Evolutionary conservation across 164 flowering plant species (phyloP).

Genomic region (Annona cherimola): DNA sequence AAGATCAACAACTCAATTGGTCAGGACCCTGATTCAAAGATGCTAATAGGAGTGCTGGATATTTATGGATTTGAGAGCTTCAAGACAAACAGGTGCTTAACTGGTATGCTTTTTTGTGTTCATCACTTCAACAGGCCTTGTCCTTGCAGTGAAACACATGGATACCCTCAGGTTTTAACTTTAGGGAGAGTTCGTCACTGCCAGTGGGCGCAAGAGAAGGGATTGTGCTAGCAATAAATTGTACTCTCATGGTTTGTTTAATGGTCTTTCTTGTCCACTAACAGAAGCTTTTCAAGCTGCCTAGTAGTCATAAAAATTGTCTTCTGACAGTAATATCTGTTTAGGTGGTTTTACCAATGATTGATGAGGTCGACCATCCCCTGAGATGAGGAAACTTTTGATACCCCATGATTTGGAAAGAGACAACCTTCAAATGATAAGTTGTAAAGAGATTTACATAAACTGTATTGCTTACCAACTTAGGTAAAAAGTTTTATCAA

Average conservation of each 20-base stretch:
- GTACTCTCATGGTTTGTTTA: neutral
- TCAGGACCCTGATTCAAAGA: conserved; percentile 85
- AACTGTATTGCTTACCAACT: too few species aligned
- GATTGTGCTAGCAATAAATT: neutral
- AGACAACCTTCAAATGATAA: too few species aligned
- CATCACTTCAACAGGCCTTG: conserved; percentile 26
- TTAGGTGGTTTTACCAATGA: too few species aligned
- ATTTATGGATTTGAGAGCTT: conserved; percentile 99
- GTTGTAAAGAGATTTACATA: too few species aligned
- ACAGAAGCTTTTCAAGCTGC: neutral
- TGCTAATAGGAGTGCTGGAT: conserved; percentile 90
- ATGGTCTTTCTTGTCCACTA: neutral
- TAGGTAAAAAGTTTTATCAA: too few species aligned
- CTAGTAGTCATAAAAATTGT: too few species aligned
- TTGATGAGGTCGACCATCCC: too few species aligned
- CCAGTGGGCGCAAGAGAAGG: neutral
- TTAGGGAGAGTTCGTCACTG: conserved; percentile 1
- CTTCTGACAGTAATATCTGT: too few species aligned
- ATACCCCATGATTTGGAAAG: too few species aligned
- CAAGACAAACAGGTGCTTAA: conserved; percentile 99
- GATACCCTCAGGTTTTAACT: conserved; percentile 6
- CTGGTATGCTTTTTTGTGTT: conserved; percentile 70
- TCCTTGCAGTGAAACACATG: conserved; percentile 19
- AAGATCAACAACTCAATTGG: conserved; percentile 90
- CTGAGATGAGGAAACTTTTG: too few species aligned